phyloP scores from a whole-genome alignment of 2,329 filamentous ascomycete species.

The Neocucurbitaria cava region DNA sequence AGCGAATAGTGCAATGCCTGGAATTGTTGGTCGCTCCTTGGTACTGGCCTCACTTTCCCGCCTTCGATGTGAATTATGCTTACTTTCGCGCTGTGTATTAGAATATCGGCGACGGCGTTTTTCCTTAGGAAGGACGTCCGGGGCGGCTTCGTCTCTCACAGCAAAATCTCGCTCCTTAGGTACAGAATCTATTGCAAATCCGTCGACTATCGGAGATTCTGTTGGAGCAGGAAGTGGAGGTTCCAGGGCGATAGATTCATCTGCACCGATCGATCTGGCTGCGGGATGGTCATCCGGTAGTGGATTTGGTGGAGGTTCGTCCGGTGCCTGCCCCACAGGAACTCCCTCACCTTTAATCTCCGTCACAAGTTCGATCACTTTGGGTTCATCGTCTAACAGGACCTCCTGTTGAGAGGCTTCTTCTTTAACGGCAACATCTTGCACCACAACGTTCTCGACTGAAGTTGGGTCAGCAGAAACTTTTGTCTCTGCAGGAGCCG shows the following conservation, averaged over 20 bases:
- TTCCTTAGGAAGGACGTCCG: conserved; percentile 29
- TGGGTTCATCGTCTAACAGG: neutral
- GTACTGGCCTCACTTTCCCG: conserved; percentile 42
- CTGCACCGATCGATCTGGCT: conserved; percentile 4
- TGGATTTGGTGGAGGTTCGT: neutral
- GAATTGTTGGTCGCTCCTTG: conserved; percentile 32
- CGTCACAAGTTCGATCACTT: neutral
- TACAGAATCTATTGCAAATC: conserved; percentile 5
- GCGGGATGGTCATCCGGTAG: neutral
- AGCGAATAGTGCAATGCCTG: conserved; percentile 23
- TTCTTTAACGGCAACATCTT: neutral
- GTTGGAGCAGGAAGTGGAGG: neutral
- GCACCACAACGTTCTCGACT: neutral
- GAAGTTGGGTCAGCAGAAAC: neutral
- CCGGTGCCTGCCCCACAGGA: neutral
- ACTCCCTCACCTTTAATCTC: conserved; percentile 3
- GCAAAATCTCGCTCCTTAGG: conserved; percentile 36
- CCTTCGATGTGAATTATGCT: conserved; percentile 34
- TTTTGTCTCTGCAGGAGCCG: neutral
- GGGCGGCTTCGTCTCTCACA: conserved; percentile 27
- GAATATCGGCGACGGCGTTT: conserved; percentile 41
- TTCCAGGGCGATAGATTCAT: neutral
- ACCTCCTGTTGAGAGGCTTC: neutral
- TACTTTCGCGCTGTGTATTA: conserved; percentile 35
- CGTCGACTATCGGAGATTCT: neutral